Evolutionary conservation across 2,329 filamentous ascomycete genomes (phyloP), one percentile per base, ranked within the genome.

Genomic region (Talaromyces sp.): DNA sequence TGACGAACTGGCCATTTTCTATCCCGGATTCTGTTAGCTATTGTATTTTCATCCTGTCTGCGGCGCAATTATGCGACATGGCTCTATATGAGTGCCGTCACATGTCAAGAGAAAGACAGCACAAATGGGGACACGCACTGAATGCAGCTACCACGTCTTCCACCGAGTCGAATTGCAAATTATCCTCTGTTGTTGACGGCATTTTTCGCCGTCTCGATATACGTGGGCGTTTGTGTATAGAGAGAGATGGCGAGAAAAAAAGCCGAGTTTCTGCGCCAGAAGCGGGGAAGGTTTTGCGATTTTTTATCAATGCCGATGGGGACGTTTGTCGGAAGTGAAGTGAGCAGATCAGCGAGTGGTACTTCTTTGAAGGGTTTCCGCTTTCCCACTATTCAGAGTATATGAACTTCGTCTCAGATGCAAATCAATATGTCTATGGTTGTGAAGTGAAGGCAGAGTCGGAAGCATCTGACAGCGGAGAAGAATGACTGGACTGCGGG

Each of bases 1-100:
- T 87, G 73, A 99, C 88, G 83, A 97, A 97, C 73, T 97, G 88
- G 75, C 91, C 92, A 76, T 87, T 85, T 70, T 82, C 88, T 90
- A 61, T 54, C 41, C 10, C 24, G 7, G 1, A n/a, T n/a, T n/a
- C 14, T n/a, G 35, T 38, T 38, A 38, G 35, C 35, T 11, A 12
- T 17, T 12, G 11, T 12, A 19, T 9, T 14, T 9, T 10, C 19
- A 31, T 57, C 12, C 21, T 57, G 17, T n/a, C 9, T 52, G 21
- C 27, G 17, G 19, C 14, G 19, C 26, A 17, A 26, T 27, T 24
- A 24, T 31, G 26, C 43, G 12, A 54, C 48, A 29, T 35, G 27
- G n/a, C 14, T 29, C 46, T 19, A 31, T 43, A n/a, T 27, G 14
- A 5, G 10, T 21, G 19, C 32, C 29, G 17, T 50, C 38, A 43